Base-by-base conservation (phyloP, 2,329 filamentous ascomycete genomes). In the Arthrobotrys musiformis region DNA sequence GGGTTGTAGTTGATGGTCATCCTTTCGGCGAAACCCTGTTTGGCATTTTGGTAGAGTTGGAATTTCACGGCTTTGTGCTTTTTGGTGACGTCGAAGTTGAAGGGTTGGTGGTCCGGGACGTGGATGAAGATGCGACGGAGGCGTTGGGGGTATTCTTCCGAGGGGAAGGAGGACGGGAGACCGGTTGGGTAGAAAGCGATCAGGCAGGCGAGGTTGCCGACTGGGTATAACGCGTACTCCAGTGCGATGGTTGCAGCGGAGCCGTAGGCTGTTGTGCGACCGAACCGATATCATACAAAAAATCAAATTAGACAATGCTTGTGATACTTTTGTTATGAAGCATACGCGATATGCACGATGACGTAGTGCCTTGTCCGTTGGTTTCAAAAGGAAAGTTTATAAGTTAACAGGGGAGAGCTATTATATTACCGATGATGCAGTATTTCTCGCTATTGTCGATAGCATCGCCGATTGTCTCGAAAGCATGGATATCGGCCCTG, bases 11-110 rank as follows among this genome's bases (percentile, higher is more conserved):
- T 88, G 1, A 91, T 89, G 33, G 92, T 82, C 69, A 92, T 89
- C 19, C 87, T 86, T 82, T 93, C 91, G 0, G 91, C 91, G 78
- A 94, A 93, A 0, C 92, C 92, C 0, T 88, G 84, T 61, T 88
- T 84, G 0, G 83, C 88, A 75, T 86, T 85, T 9, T 86, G 85
- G 79, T 91, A 91, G 0, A 86, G 86, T 80, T 86, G 89, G 2
- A 86, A 83, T 46, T 83, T 83, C 72, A 85, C 84, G 56, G 83
- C 82, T n/a, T 13, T 85, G 30, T 22, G 26, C 28, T 22, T 46
- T 83, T 46, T 81, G 79, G 33, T 83, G 17, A 24, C 2, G 11
- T 58, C 54, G 30, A 9, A 79, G 69, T 66, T 80, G 78, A 81
- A 82, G 1, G 79, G 82, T 24, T 86, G 82, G 37, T 84, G 81